Conservation (phyloP, 371 early-diverging fungal genomes). For the Haplosporangium sp. region DNA sequence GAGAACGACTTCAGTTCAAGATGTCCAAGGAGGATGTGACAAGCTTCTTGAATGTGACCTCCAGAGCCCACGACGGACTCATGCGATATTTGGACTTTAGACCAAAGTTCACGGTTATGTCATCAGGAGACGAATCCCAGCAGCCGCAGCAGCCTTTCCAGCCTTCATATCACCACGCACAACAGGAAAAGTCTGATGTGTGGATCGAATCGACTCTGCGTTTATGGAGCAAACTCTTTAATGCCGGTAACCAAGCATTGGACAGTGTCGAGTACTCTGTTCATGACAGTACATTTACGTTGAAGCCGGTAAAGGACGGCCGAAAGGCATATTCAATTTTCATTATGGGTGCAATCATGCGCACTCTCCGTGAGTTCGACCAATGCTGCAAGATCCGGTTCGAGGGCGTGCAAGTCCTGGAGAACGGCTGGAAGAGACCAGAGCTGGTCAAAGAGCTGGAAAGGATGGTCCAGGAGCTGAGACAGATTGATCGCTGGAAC, state of each 20-base stretch:
- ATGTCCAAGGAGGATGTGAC: conserved; percentile 17
- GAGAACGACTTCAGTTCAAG: conserved; percentile 10
- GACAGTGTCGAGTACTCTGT: conserved; percentile 14
- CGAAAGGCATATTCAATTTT: conserved; percentile 6
- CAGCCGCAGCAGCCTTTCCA: background rate
- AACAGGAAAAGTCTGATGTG: conserved; percentile 8
- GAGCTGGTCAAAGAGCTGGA: conserved; percentile 39
- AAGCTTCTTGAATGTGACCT: conserved; percentile 4
- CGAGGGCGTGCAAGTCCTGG: conserved; percentile 17
- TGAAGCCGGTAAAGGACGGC: conserved; percentile 16
- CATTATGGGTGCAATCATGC: conserved; percentile 32
- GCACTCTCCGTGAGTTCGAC: conserved; percentile 39
- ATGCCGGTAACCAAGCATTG: conserved; percentile 7
- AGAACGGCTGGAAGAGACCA: conserved; percentile 39
- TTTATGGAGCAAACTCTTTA: conserved; percentile 28
- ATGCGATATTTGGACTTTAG: conserved; percentile 22
- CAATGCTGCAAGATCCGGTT: conserved; percentile 32
- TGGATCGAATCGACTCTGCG: conserved; percentile 30
- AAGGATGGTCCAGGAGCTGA: conserved; percentile 33
- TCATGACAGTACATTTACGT: conserved; percentile 14
- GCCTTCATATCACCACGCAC: background rate
- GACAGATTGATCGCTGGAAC: conserved; percentile 33
- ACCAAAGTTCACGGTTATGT: conserved; percentile 11
- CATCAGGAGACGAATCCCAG: too few species aligned
- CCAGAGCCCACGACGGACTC: conserved; percentile 18